Conservation (phyloP, 306 rosid genomes). For the Casuarina glauca region DNA sequence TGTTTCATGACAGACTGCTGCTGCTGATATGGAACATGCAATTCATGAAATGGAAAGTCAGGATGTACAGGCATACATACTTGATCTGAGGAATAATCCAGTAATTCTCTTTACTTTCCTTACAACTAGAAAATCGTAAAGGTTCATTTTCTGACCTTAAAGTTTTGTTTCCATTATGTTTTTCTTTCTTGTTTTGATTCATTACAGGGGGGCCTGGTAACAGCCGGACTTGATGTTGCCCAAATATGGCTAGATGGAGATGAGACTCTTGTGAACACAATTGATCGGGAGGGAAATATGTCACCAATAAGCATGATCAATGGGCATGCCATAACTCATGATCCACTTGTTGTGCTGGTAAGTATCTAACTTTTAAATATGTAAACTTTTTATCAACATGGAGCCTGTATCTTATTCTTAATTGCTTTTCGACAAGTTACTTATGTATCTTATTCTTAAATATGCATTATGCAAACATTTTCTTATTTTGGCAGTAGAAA, state of each 20-base stretch:
- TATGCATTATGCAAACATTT: neutral
- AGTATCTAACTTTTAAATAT: slow-evolving; percentile 31
- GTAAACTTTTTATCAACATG: neutral
- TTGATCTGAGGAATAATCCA: slow-evolving; percentile 92
- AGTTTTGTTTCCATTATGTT: slow-evolving; percentile 9
- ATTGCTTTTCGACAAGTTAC: neutral
- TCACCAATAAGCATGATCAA: slow-evolving; percentile 73
- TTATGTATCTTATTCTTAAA: neutral
- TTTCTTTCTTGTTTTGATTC: slow-evolving; percentile 8
- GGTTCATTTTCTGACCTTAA: slow-evolving; percentile 1
- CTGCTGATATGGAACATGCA: slow-evolving; percentile 84
- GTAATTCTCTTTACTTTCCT: slow-evolving; percentile 38
- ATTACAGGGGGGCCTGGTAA: slow-evolving; percentile 90
- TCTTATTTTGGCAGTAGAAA: neutral
- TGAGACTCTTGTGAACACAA: slow-evolving; percentile 87
- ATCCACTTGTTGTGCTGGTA: slow-evolving; percentile 93
- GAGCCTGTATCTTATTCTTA: neutral
- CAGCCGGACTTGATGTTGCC: slow-evolving; percentile 91
- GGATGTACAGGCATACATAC: slow-evolving; percentile 90
- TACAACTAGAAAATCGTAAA: slow-evolving; percentile 1
- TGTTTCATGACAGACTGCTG: slow-evolving; percentile 62
- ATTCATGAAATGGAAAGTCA: slow-evolving; percentile 73
- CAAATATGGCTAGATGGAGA: slow-evolving; percentile 97
- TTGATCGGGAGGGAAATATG: slow-evolving; percentile 84
- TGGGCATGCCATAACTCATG: slow-evolving; percentile 92